A percentile compares a stretch with the other conserved stretches of the same genome.
Conservation (phyloP, 768 basidiomycete species). For the Boletus rex-veris region DNA sequence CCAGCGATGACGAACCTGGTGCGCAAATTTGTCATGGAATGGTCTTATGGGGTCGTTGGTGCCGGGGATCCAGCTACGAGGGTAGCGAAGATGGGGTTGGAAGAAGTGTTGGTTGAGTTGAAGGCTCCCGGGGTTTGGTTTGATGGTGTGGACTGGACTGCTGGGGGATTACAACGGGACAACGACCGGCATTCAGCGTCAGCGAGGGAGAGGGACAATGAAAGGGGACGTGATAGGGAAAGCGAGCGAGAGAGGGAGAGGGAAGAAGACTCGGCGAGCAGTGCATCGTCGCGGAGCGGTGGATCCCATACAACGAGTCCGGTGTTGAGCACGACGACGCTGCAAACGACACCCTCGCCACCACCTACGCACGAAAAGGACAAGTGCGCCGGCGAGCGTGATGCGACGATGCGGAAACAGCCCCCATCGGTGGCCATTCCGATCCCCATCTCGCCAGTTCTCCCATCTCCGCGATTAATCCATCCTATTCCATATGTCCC, state of each 20-base stretch:
- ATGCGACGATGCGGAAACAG: slow-evolving; percentile 11
- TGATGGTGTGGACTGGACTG: slow-evolving; percentile 65
- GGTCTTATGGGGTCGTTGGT: slow-evolving; percentile 39
- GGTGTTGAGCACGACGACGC: slow-evolving; percentile 66
- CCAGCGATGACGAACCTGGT: slow-evolving; percentile 71
- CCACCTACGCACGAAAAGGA: slow-evolving; percentile 47
- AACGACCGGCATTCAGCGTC: slow-evolving; percentile 41
- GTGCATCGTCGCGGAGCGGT: slow-evolving; percentile 45
- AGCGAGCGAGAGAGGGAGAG: slow-evolving; percentile 31
- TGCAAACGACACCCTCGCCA: slow-evolving; percentile 77
- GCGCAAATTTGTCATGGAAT: slow-evolving; percentile 61
- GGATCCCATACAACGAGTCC: slow-evolving; percentile 66
- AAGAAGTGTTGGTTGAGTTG: slow-evolving; percentile 57
- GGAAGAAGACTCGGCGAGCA: slow-evolving; percentile 49
- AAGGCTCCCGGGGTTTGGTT: slow-evolving; percentile 64
- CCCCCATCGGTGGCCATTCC: slow-evolving; percentile 32
- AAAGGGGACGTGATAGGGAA: slow-evolving; percentile 33
- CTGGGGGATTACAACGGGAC: slow-evolving; percentile 21
- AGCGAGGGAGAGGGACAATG: background rate
- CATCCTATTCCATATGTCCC: slow-evolving; percentile 71
- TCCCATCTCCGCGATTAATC: slow-evolving; percentile 57
- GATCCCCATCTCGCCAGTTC: slow-evolving; percentile 53
- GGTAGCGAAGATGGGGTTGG: slow-evolving; percentile 52
- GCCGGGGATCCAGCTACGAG: slow-evolving; percentile 52
- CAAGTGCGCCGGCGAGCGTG: slow-evolving; percentile 30